phyloP scores from a whole-genome alignment of 495 filamentous ascomycete genomes.

The Neurospora intermedia region DNA sequence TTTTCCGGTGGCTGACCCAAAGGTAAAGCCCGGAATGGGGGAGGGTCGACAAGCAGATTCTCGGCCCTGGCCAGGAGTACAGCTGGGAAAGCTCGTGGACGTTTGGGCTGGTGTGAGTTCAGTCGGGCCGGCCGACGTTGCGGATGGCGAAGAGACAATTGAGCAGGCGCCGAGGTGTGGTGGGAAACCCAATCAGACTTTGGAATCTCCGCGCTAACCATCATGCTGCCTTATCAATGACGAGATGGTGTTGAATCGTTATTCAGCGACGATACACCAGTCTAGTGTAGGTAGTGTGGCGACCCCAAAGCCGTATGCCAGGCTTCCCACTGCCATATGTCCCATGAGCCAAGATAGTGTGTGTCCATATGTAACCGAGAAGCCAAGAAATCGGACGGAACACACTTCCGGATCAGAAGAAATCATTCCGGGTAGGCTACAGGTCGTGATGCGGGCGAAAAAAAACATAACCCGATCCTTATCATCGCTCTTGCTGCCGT shows the following conservation, averaged over 20 bases:
- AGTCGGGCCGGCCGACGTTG: background rate
- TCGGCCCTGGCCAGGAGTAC: slow-evolving; percentile 39
- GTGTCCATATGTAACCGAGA: background rate
- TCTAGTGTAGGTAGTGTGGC: background rate
- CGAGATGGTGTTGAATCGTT: background rate
- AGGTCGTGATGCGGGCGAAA: background rate
- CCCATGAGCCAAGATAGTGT: background rate
- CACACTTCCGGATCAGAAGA: background rate
- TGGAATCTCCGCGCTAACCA: background rate
- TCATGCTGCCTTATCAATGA: background rate
- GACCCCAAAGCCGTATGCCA: background rate
- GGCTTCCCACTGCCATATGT: background rate
- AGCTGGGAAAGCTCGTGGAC: slow-evolving; percentile 41
- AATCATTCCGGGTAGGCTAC: background rate
- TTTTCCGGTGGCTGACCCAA: background rate
- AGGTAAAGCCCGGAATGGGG: slow-evolving; percentile 54
- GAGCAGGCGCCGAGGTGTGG: background rate
- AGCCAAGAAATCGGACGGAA: background rate
- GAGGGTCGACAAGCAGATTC: slow-evolving; percentile 46
- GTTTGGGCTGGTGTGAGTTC: slow-evolving; percentile 23
- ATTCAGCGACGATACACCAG: background rate
- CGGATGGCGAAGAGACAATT: background rate
- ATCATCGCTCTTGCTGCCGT: background rate
- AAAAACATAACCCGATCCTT: background rate
- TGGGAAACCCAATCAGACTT: background rate